phyloP scores from a whole-genome alignment of 2,329 filamentous ascomycete genomes.

The Calonectria pseudoreteaudii region DNA sequence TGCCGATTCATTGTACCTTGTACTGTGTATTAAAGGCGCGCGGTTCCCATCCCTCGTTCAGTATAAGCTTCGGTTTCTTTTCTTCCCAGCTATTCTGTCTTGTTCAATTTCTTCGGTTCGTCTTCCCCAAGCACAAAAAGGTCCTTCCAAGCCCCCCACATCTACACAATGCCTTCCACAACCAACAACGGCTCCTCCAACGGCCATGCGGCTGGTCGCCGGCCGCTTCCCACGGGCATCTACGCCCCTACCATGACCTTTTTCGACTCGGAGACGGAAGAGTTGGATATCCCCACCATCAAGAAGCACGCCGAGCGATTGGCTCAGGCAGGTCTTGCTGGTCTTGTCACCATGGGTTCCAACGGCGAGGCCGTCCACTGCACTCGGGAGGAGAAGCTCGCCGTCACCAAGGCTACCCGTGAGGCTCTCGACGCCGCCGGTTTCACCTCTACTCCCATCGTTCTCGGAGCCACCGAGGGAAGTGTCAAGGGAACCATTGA shows the following conservation, averaged over 20 bases:
- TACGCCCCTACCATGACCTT: conserved; percentile 94
- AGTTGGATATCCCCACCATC: conserved; percentile 83
- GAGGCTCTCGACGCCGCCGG: conserved; percentile 86
- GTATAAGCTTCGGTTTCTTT: conserved; percentile 17
- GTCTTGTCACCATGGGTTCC: conserved; percentile 88
- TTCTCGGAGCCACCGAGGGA: conserved; percentile 85
- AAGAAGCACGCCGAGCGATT: conserved; percentile 85
- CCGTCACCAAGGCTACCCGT: conserved; percentile 81
- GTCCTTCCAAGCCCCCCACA: conserved; percentile 8
- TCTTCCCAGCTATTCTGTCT: conserved; percentile 22
- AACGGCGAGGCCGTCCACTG: conserved; percentile 92
- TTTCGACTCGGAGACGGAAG: conserved; percentile 85
- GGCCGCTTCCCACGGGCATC: conserved; percentile 81
- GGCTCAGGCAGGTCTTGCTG: conserved; percentile 80
- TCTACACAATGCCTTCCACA: conserved; percentile 41
- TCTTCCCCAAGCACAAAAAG: neutral
- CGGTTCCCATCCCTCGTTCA: conserved; percentile 32
- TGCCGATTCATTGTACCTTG: conserved; percentile 27
- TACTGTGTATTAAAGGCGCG: conserved; percentile 40
- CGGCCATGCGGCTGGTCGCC: conserved; percentile 49
- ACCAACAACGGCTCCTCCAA: conserved; percentile 38
- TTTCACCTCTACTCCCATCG: conserved; percentile 80
- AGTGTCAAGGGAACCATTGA: conserved; percentile 85
- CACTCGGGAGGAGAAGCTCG: conserved; percentile 79
- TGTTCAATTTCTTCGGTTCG: conserved; percentile 1